phyloP scores from a whole-genome alignment of 2,329 filamentous ascomycete genomes.

The Scleromitrula shiraiana region DNA sequence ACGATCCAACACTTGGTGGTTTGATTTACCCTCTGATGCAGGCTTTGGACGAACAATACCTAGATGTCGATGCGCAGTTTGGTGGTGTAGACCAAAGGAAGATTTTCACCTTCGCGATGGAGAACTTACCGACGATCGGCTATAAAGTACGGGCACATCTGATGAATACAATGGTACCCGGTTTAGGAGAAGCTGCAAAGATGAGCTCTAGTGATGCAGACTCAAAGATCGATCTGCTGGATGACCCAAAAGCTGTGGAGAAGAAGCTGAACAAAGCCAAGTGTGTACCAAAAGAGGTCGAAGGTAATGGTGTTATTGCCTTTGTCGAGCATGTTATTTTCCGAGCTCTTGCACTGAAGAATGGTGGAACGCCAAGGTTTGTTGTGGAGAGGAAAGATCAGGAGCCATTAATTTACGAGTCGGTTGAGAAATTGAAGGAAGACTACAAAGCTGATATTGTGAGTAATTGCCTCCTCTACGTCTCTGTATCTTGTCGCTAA shows the following conservation, averaged over 20 bases:
- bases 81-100: constrained; percentile 84
- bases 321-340: constrained; percentile 73
- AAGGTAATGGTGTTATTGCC: constrained; percentile 59
- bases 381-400: constrained; percentile 30
- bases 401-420: constrained; percentile 6
- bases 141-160: constrained; percentile 66
- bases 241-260: constrained; percentile 5
- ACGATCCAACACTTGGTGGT: constrained; percentile 65
- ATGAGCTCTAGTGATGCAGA: constrained; percentile 65
- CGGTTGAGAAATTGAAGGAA: constrained; percentile 5
- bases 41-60: constrained; percentile 39
- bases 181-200: constrained; percentile 70
- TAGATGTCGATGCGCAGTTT: constrained; percentile 82
- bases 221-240: constrained; percentile 10
- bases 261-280: constrained; percentile 9
- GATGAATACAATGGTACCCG: constrained; percentile 85
- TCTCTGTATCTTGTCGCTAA: not conserved
- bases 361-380: constrained; percentile 45
- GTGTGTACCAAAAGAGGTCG: constrained; percentile 8
- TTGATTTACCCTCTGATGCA: constrained; percentile 77
- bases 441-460: constrained; percentile 4
- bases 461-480: not conserved
- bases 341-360: constrained; percentile 57
- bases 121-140: constrained; percentile 76
- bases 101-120: constrained; percentile 77